These are phyloP conservation scores for Letharia lupina DNA, from an alignment of 495 filamentous ascomycete genomes.

Conservation along the genomic window DNA sequence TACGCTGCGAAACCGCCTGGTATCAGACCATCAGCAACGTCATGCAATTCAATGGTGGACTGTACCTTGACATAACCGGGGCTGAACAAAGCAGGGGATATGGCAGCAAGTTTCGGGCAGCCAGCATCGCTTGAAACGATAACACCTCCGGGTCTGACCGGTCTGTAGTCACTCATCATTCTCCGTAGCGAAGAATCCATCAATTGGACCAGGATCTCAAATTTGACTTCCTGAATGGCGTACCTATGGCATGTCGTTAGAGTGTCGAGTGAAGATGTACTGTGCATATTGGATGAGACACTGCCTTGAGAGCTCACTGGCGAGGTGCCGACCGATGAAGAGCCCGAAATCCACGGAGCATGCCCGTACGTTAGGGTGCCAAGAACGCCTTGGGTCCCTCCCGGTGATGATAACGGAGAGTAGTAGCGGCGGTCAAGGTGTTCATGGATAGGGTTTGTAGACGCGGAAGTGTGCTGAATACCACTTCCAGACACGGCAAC, in stretches of 20 bases:
- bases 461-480: neutral
- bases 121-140: constrained; percentile 11
- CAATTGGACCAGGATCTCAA: constrained; percentile 16
- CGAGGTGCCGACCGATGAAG: neutral
- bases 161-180: constrained; percentile 23
- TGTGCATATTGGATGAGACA: neutral
- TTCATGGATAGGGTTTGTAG: neutral
- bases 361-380: neutral
- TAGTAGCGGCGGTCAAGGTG: neutral
- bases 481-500: neutral
- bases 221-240: constrained; percentile 4
- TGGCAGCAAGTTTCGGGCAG: constrained; percentile 24
- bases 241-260: neutral
- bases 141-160: constrained; percentile 9
- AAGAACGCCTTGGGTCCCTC: neutral
- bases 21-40: constrained; percentile 3
- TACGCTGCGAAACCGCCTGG: constrained; percentile 38
- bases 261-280: neutral
- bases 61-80: constrained; percentile 33
- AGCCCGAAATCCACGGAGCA: neutral
- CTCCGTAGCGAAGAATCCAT: constrained; percentile 29
- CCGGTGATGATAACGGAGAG: neutral
- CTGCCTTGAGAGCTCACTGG: neutral
- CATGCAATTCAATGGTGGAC: neutral
- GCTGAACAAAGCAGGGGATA: constrained; percentile 35